Conservation (phyloP, 345 rosid genomes). For the Aurinia saxatilis region DNA sequence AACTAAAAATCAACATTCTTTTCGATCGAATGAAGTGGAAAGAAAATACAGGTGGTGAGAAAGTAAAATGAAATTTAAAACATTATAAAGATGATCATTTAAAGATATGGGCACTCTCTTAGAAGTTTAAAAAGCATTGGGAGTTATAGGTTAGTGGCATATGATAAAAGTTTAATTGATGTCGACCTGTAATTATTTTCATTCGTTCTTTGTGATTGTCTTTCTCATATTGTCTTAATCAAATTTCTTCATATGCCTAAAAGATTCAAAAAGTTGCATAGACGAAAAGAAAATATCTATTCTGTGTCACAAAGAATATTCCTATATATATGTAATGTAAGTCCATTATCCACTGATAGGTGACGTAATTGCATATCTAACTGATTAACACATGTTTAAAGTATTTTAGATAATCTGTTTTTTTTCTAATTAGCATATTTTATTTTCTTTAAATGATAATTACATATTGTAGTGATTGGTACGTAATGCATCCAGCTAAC, state of each 20-base stretch:
- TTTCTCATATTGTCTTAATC: slow-evolving; percentile 16
- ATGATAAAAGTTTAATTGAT: slow-evolving; percentile 11
- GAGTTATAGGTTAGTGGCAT: slow-evolving; percentile 12
- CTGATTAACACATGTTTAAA: background rate
- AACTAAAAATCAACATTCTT: too few species aligned
- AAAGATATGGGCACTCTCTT: slow-evolving; percentile 8
- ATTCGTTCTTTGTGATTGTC: slow-evolving; percentile 30
- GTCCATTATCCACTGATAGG: background rate
- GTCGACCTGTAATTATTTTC: slow-evolving; percentile 14
- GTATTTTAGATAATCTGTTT: background rate
- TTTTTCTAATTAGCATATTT: background rate
- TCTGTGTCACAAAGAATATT: slow-evolving; percentile 1
- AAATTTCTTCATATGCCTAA: slow-evolving; percentile 11
- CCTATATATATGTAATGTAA: background rate
- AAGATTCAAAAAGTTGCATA: slow-evolving; percentile 13
- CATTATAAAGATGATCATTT: background rate
- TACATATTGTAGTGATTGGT: background rate
- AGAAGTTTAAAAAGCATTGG: slow-evolving; percentile 3
- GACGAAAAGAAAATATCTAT: slow-evolving; percentile 6
- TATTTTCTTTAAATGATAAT: background rate
- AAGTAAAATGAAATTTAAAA: background rate
- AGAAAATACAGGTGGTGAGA: background rate
- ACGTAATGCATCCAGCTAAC: background rate
- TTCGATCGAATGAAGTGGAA: background rate
- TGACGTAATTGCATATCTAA: background rate